Percentiles rank a stretch among this genome's conserved stretches.
phyloP scores from a whole-genome alignment of 805 yeast species.

The Jamesozyma lodderae region DNA sequence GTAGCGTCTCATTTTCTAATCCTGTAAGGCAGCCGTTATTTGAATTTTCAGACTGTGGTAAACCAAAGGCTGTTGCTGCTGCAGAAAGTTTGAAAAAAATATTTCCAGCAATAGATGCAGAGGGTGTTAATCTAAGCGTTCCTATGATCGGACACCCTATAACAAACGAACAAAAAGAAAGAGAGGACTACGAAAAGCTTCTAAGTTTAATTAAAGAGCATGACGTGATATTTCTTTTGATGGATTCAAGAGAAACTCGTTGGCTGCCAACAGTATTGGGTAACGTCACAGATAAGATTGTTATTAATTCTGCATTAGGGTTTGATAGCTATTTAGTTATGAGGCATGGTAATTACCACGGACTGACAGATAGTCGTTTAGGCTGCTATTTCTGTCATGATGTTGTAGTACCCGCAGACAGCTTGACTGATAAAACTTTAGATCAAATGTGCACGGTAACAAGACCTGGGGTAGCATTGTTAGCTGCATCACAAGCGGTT shows the following conservation, averaged over 20 bases:
- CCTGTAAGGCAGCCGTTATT: constrained; percentile 93
- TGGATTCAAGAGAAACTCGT: constrained; percentile 93
- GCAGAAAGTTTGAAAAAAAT: constrained; percentile 62
- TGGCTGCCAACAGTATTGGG: constrained; percentile 95
- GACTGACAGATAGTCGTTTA: constrained; percentile 33
- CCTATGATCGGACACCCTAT: constrained; percentile 96
- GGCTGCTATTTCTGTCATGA: constrained; percentile 98
- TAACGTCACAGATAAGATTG: constrained; percentile 55
- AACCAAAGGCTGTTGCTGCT: constrained; percentile 69
- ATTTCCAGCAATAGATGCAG: constrained; percentile 65
- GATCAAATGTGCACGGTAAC: constrained; percentile 99
- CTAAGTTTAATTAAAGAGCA: constrained; percentile 48
- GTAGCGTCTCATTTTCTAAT: constrained; percentile 80
- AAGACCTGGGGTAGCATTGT: constrained; percentile 86
- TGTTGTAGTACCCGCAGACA: constrained; percentile 87
- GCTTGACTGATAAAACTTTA: constrained; percentile 75
- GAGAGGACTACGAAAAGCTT: constrained; percentile 44
- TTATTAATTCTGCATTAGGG: constrained; percentile 89
- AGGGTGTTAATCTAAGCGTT: constrained; percentile 60
- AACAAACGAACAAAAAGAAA: constrained; percentile 43
- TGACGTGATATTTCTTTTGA: constrained; percentile 70
- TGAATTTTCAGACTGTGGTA: constrained; percentile 76
- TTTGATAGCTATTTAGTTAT: constrained; percentile 89
- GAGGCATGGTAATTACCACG: constrained; percentile 66
- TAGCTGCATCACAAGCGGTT: constrained; percentile 81